phyloP scores from a whole-genome alignment of 2,329 filamentous ascomycete species.

The Chaetothyriales sp. region DNA sequence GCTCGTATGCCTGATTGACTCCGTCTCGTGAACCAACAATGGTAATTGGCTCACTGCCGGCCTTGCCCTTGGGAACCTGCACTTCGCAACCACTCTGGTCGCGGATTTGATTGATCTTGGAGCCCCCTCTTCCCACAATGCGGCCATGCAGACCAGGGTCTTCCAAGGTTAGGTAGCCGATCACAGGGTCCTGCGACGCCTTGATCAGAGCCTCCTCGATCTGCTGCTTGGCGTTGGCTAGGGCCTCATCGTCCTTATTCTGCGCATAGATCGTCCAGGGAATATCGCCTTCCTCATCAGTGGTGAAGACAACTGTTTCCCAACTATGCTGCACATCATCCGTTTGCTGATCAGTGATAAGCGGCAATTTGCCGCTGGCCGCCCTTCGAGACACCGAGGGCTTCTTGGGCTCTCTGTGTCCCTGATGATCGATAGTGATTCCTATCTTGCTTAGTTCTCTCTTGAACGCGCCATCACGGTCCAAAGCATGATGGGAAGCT shows the following conservation, averaged over 20 bases:
- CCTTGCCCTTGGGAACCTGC: conserved; percentile 57
- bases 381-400: conserved; percentile 37
- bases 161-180: conserved; percentile 76
- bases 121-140: conserved; percentile 76
- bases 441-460: conserved; percentile 73
- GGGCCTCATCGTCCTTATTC: conserved; percentile 44
- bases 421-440: conserved; percentile 82
- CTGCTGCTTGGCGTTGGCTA: conserved; percentile 64
- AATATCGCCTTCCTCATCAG: conserved; percentile 26
- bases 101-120: conserved; percentile 83
- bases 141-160: conserved; percentile 80
- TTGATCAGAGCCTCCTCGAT: conserved; percentile 58
- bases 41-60: conserved; percentile 64
- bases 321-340: conserved; percentile 58
- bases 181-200: conserved; percentile 37
- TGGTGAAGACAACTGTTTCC: conserved; percentile 45
- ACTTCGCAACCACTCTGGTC: conserved; percentile 88
- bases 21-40: conserved; percentile 69
- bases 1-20: conserved; percentile 70
- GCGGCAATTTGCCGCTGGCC: conserved; percentile 50
- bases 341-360: conserved; percentile 78
- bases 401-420: conserved; percentile 59
- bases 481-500: conserved; percentile 65
- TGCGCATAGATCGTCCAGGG: conserved; percentile 75
- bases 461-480: conserved; percentile 88